A percentile compares a stretch with the other conserved stretches of the same genome.
These are phyloP conservation scores for Herpetospermum pedunculosum DNA, from an alignment of 306 rosid species.

Conservation along the genomic window DNA sequence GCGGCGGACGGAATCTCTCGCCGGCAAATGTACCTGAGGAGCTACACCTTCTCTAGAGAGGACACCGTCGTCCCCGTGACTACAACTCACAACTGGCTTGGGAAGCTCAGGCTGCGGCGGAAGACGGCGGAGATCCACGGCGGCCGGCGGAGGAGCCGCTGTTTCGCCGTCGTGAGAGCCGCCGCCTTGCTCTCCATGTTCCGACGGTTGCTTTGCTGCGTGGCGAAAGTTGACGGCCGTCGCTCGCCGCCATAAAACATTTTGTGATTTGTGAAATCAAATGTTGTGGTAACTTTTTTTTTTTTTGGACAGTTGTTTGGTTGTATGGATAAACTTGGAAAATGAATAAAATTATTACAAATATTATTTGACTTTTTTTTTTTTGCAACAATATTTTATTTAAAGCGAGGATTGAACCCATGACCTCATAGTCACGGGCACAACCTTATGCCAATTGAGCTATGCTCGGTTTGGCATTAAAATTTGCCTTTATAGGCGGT, in stretches of 20 bases:
- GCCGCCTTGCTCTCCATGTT: background rate
- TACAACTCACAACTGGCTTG: background rate
- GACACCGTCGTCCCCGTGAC: background rate
- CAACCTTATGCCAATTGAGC: too few species aligned
- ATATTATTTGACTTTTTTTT: too few species aligned
- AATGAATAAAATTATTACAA: too few species aligned
- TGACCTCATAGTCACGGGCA: too few species aligned
- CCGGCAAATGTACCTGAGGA: slow-evolving; percentile 9
- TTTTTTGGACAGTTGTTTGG: background rate
- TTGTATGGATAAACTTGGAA: background rate
- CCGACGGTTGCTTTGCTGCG: background rate
- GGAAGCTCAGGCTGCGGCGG: background rate
- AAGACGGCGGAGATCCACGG: background rate
- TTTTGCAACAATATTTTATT: too few species aligned
- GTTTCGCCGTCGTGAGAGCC: background rate
- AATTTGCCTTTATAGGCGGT: too few species aligned
- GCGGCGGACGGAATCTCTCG: background rate
- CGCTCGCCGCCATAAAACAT: background rate
- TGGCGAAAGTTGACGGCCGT: background rate
- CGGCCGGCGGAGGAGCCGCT: background rate
- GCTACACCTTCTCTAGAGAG: slow-evolving; percentile 8
- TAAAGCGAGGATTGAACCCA: too few species aligned
- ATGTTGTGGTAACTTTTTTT: background rate
- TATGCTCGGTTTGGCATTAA: too few species aligned
- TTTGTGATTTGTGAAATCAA: background rate